Conservation (phyloP, 805 yeast species). For the Sugiyamaella lignohabitans region DNA sequence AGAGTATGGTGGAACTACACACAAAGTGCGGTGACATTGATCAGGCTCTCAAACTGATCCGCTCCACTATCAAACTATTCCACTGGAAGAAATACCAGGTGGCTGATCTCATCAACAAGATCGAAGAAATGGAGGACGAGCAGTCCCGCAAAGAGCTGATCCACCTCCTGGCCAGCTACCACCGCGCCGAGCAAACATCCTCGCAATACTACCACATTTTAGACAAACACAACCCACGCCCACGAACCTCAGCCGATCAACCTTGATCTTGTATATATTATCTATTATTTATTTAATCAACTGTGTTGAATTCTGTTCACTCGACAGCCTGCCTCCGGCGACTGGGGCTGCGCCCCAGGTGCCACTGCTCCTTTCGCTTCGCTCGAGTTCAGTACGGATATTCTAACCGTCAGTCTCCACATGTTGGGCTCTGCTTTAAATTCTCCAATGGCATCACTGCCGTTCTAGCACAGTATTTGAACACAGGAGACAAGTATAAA, state of each 20-base stretch:
- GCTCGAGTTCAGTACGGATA: too few relatives aligned
- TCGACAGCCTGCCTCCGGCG: too few relatives aligned
- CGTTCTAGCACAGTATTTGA: too few relatives aligned
- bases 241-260: background rate
- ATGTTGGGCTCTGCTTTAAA: too few relatives aligned
- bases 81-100: conserved; percentile 49
- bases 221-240: conserved; percentile 6
- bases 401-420: too few relatives aligned
- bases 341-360: too few relatives aligned
- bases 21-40: conserved; percentile 47
- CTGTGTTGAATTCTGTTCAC: too few relatives aligned
- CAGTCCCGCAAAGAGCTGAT: conserved; percentile 14
- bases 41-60: conserved; percentile 65
- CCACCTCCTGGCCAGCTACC: conserved; percentile 2
- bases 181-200: background rate
- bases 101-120: conserved; percentile 34
- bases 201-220: conserved; percentile 3
- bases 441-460: too few relatives aligned
- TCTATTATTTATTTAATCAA: too few relatives aligned
- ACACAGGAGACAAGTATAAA: too few relatives aligned
- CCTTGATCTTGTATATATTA: background rate
- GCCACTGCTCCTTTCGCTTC: too few relatives aligned
- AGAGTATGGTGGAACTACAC: conserved; percentile 57
- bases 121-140: conserved; percentile 41
- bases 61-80: conserved; percentile 62